A percentile compares a stretch with the other conserved stretches of the same genome.
Conservation (phyloP, 2,329 filamentous ascomycete genomes). For the Xylaria arbuscula region DNA sequence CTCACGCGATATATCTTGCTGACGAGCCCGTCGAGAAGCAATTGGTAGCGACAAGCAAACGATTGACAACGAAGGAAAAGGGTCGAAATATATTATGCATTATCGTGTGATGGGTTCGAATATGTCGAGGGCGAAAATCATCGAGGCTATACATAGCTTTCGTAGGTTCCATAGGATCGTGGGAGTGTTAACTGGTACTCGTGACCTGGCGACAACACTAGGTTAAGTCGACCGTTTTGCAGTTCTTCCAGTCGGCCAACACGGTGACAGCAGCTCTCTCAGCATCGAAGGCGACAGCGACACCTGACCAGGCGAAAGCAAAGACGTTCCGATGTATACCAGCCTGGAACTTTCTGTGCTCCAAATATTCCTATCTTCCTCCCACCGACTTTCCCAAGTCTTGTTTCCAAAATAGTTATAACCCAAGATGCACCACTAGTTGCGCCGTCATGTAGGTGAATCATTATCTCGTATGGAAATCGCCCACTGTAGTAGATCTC, state of each 20-base stretch:
- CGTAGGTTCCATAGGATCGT: background rate
- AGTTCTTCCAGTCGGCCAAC: conserved; percentile 11
- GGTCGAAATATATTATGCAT: conserved; percentile 45
- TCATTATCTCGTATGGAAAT: conserved; percentile 38
- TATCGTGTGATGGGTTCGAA: conserved; percentile 38
- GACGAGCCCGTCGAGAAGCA: conserved; percentile 41
- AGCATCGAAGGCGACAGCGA: background rate
- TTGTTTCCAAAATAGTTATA: conserved; percentile 38
- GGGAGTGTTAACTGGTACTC: background rate
- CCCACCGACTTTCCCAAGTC: conserved; percentile 22
- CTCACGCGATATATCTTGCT: conserved; percentile 32
- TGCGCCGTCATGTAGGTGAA: conserved; percentile 40
- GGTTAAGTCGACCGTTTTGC: conserved; percentile 7
- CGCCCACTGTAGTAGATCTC: conserved; percentile 15
- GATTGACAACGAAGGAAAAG: conserved; percentile 31
- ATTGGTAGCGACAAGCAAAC: conserved; percentile 37
- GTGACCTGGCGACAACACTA: conserved; percentile 11
- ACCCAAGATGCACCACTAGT: conserved; percentile 39
- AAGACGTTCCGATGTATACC: background rate
- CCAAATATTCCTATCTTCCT: conserved; percentile 10
- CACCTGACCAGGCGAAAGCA: background rate
- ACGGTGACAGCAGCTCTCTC: background rate
- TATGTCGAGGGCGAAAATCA: conserved; percentile 8
- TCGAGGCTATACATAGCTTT: background rate
- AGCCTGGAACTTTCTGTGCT: conserved; percentile 9